Conservation (phyloP, 2,329 filamentous ascomycete genomes). For the Capronia epimyces region DNA sequence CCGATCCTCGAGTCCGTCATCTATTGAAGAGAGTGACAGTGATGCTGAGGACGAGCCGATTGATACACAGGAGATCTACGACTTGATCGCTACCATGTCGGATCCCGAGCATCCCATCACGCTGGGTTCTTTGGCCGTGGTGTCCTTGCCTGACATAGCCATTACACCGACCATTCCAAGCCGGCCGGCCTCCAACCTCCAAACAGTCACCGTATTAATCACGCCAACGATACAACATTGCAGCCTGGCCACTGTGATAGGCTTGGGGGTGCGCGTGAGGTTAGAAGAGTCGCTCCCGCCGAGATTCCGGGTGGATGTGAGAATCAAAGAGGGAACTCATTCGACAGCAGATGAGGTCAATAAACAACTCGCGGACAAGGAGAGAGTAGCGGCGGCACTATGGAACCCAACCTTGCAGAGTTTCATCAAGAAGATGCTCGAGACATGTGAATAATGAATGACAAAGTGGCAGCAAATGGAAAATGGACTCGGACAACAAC, state of each 20-base stretch:
- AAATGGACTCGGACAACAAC: not conserved
- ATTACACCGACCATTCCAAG: constrained; percentile 64
- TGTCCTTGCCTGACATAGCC: constrained; percentile 89
- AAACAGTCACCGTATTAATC: constrained; percentile 77
- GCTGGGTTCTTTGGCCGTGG: constrained; percentile 84
- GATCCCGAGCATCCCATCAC: constrained; percentile 96
- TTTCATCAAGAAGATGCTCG: constrained; percentile 88
- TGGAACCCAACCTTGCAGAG: constrained; percentile 88
- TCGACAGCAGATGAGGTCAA: constrained; percentile 92
- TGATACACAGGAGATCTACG: constrained; percentile 95
- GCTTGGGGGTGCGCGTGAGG: constrained; percentile 82
- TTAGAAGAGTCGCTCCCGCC: constrained; percentile 87
- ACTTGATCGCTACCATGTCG: constrained; percentile 89
- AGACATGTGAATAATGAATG: constrained; percentile 61
- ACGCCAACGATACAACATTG: constrained; percentile 97
- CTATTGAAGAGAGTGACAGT: constrained; percentile 39
- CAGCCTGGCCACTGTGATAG: constrained; percentile 92
- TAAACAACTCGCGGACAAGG: constrained; percentile 94
- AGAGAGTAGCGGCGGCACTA: constrained; percentile 86
- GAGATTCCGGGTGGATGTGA: constrained; percentile 84
- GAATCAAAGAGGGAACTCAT: constrained; percentile 94
- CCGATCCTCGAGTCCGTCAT: constrained; percentile 33
- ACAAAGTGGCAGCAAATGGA: not conserved
- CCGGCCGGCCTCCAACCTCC: constrained; percentile 54
- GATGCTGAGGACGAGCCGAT: constrained; percentile 72